Percentiles rank a stretch among this genome's conserved stretches.
phyloP scores from a whole-genome alignment of 108 stramenopile genomes.

The Pseudonitzschia multistriata region DNA sequence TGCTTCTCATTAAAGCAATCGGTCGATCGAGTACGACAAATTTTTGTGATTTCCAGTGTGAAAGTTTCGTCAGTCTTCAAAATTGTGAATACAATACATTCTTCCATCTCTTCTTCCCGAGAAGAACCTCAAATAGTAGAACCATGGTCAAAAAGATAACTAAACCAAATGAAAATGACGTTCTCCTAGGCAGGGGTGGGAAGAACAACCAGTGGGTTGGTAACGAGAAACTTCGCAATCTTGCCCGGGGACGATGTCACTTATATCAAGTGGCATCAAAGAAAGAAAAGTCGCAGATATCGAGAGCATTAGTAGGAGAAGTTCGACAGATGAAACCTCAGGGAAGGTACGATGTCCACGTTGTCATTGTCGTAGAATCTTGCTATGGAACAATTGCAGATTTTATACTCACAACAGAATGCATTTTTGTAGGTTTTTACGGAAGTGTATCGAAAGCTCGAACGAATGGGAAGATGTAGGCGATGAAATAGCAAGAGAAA shows the following conservation, averaged over 20 bases:
- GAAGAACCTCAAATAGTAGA: not conserved
- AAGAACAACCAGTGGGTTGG: conserved; percentile 72
- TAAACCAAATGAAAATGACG: conserved; percentile 48
- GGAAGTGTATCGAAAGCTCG: conserved; percentile 37
- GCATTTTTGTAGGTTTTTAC: conserved; percentile 41
- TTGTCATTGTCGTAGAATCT: not conserved
- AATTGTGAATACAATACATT: not conserved
- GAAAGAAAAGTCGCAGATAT: conserved; percentile 61
- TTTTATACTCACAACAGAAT: not conserved
- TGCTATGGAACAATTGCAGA: not conserved
- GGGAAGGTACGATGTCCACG: conserved; percentile 30
- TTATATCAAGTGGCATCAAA: conserved; percentile 43
- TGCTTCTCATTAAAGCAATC: not conserved
- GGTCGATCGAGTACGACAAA: not conserved
- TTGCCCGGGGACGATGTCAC: conserved; percentile 38
- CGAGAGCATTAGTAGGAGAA: conserved; percentile 42
- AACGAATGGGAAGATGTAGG: conserved; percentile 60
- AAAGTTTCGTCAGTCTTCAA: not conserved
- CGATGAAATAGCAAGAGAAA: conserved; percentile 68
- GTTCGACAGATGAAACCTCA: conserved; percentile 51
- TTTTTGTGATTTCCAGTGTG: not conserved
- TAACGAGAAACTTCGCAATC: conserved; percentile 59
- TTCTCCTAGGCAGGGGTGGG: conserved; percentile 62
- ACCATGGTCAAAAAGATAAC: not conserved
- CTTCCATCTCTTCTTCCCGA: not conserved